Conservation (phyloP, 257 asterid species). For the Penstemon barbatus region DNA sequence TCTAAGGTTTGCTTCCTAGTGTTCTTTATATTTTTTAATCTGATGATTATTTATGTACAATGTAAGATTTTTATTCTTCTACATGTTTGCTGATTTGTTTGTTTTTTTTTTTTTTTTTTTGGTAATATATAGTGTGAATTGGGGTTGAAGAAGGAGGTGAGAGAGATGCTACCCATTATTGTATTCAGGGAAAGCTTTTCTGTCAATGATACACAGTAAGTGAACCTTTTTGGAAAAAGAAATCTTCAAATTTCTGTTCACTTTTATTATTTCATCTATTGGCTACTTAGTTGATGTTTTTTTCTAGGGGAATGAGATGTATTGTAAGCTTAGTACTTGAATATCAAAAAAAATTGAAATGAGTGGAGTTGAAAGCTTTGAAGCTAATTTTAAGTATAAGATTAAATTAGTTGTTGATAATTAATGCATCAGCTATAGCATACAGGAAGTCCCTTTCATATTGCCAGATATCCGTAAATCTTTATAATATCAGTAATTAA, state of each 20-base stretch:
- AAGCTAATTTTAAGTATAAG: not conserved
- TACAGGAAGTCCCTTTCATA: not conserved
- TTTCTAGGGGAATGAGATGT: not conserved
- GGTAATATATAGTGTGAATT: constrained; percentile 55
- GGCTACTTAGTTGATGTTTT: not conserved
- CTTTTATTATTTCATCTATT: not conserved
- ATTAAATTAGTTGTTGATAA: not conserved
- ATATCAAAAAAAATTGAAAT: too few species aligned
- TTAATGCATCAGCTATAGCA: not conserved
- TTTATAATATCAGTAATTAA: too few species aligned
- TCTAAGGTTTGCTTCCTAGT: constrained; percentile 42
- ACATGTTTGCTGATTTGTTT: not conserved
- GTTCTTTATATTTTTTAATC: not conserved
- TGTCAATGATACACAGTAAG: constrained; percentile 74
- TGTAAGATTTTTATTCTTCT: not conserved
- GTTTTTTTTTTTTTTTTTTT: constrained; percentile 13
- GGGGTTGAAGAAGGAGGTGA: constrained; percentile 78
- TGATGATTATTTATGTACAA: not conserved
- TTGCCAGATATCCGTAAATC: not conserved
- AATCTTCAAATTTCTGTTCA: not conserved
- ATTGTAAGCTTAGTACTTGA: not conserved
- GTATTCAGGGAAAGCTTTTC: constrained; percentile 72
- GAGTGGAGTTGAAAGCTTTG: not conserved
- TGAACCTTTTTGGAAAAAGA: not conserved
- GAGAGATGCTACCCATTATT: constrained; percentile 82